Base-by-base conservation (phyloP, 1,139 yeast species). In the Debaryomyces sp. region DNA sequence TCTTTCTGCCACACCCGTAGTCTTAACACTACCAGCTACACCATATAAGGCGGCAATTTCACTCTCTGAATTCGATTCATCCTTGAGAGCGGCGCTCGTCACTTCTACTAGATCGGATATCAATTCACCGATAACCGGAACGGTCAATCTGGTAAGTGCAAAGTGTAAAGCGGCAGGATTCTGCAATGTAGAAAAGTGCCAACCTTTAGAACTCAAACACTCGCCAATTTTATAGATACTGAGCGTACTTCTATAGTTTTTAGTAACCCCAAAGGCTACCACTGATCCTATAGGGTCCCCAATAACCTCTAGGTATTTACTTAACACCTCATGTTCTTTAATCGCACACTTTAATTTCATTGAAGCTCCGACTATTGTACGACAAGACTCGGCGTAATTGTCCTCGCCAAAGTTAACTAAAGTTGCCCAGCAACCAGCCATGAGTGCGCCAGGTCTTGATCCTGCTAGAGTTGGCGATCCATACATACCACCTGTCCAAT, bases 361-460 rank as follows among this genome's bases (percentile, higher is more conserved):
- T 4, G 96, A 81, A 3, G 92, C 81, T 9, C 70, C 62, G 3
- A 90, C 85, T 47, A 94, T 92, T 15, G 81, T 83, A 48, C 67
- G 69, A 55, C 96, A 87, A 2, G 85, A 79, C 51, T 84, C 63
- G 7, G 69, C 73, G 66, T 94, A 94, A 0, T 98, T 98, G 12
- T 81, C 80, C 49, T 80, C 83, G 35, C 99, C 99, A 49, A 91
- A 77, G 54, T 78, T 77, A 45, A 92, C 70, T 75, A 94, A 71
- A 0, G 97, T 91, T 0, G 97, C 96, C 98, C 98, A 94, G 64
- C 98, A 92, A 0, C 97, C 98, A 13, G 88, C 98, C 79, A 91
- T 89, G 44, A 94, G 74, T 0, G 98, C 98, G 46, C 99, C 99
- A 0, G 98, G 98, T 55, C 98, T 82, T 8, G 97, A 89, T 0